Evolutionary conservation across 192 early-diverging fungal genomes (phyloP), one percentile per base, ranked within the genome.

Genomic region (Thamnidium elegans): DNA sequence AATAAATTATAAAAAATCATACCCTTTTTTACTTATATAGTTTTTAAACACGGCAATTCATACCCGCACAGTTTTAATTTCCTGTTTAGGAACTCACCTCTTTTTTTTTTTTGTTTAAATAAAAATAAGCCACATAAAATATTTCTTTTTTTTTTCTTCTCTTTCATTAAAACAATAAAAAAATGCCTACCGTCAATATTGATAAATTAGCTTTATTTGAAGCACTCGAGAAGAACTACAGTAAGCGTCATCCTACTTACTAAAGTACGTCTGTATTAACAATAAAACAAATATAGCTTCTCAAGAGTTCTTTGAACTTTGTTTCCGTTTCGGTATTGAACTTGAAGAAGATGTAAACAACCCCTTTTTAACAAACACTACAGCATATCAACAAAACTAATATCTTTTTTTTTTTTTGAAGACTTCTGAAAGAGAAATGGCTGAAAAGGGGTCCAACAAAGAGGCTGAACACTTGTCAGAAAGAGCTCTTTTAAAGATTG

Each of bases 311-410:
- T 85, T 90, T 76, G 97, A 99, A 78, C 86, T 99, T 55, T 97
- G 97, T 77, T 99, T 99, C 81, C 89, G 95, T 74, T 97, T 95
- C 77, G 97, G 97, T 62, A 94, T 99, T 67, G 97, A 99, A 82
- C 83, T 99, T 43, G 97, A 99, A 67, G 97, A 99, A 74, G 94
- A 95, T 77, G 90, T 92, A 84, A 82, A 32, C 26, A 3, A 26
- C 26, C 26, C 26, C 3, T 26, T 26, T 26, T 26, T 26, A 26
- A 62, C 3, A 58, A 5, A 23, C n/a, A 42, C 58, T 47, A 14
- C 7, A 15, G 43, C 7, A 26, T 31, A n/a, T 15, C 5, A 63
- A 9, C 17, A 44, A 8, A 23, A 45, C 31, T 26, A 36, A 73
- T 19, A 15, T n/a, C 14, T 45, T 8, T 32, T 53, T 51, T 46